Conservation (phyloP, 441 rosid species). For the Syzygium syzygioides region DNA sequence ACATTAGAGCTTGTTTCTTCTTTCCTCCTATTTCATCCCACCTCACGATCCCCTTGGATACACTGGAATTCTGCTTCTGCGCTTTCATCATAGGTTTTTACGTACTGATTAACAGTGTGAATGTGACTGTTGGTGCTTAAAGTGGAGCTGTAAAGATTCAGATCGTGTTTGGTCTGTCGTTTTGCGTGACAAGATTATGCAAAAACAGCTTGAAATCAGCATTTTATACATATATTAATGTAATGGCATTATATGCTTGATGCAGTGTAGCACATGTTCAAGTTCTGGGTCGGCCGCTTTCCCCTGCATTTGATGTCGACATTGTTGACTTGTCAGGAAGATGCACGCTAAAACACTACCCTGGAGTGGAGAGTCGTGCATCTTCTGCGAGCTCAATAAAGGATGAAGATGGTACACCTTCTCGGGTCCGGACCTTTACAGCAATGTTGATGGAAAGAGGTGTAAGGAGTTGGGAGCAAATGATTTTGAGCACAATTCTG, state of each 20-base stretch:
- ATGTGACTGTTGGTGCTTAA: not conserved
- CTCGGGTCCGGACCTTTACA: conserved; percentile 13
- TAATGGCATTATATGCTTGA: not conserved
- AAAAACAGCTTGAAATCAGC: not conserved
- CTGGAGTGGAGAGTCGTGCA: conserved; percentile 8
- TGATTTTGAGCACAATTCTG: conserved; percentile 13
- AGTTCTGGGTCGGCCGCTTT: conserved; percentile 19
- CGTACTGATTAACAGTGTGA: not conserved
- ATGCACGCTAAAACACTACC: conserved; percentile 26
- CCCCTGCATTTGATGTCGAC: conserved; percentile 12
- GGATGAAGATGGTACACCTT: not conserved
- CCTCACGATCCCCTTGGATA: not conserved
- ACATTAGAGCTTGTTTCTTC: not conserved
- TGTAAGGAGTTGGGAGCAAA: conserved; percentile 27
- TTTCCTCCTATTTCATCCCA: not conserved
- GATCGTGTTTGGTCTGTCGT: not conserved
- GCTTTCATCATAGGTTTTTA: not conserved
- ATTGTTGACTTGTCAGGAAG: conserved; percentile 26
- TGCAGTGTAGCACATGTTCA: conserved; percentile 26
- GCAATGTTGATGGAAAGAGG: conserved; percentile 21
- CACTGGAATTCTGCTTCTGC: not conserved
- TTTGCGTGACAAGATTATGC: not conserved
- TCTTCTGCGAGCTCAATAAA: not conserved
- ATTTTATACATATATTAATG: not conserved
- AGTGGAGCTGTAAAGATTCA: not conserved